Percentiles rank a stretch among this genome's conserved stretches.
Evolutionary conservation across 108 stramenopile species (phyloP).

Genomic region (Discostella pseudostelligera): DNA sequence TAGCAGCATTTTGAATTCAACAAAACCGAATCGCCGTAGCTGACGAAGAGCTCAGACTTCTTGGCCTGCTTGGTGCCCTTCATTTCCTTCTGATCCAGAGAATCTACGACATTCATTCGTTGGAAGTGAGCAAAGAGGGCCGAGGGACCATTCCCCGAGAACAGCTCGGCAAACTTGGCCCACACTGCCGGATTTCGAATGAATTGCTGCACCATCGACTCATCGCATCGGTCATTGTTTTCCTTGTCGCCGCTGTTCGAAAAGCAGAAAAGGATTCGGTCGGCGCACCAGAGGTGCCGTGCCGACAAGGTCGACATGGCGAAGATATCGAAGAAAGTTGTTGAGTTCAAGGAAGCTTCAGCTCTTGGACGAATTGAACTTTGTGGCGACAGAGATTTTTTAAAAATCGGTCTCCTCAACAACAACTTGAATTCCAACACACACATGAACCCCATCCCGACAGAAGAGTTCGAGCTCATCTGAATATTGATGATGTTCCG

Average conservation of each 20-base stretch:
- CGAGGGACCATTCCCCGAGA: constrained; percentile 55
- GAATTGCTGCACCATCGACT: constrained; percentile 53
- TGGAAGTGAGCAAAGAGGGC: constrained; percentile 74
- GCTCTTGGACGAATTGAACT: too few relatives aligned
- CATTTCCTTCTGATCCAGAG: constrained; percentile 17
- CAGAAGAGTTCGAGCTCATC: too few relatives aligned
- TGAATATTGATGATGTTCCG: too few relatives aligned
- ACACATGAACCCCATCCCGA: too few relatives aligned
- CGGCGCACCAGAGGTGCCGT: constrained; percentile 70
- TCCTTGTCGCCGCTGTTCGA: constrained; percentile 32
- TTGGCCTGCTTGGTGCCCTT: constrained; percentile 11
- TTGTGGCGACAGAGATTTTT: too few relatives aligned
- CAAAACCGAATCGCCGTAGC: constrained; percentile 48
- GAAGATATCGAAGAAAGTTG: not conserved
- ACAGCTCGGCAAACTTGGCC: constrained; percentile 55
- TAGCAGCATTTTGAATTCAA: constrained; percentile 59
- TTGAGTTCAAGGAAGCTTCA: too few relatives aligned
- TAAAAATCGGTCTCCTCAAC: not conserved
- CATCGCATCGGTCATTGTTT: constrained; percentile 51
- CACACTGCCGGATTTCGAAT: constrained; percentile 53
- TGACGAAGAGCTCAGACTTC: constrained; percentile 56
- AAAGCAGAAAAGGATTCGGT: constrained; percentile 65
- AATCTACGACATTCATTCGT: constrained; percentile 38
- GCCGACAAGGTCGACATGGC: constrained; percentile 56
- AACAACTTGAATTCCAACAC: too few relatives aligned